Percentiles rank a stretch among this genome's conserved stretches.
Conservation (phyloP, 2,329 filamentous ascomycete species). For the Trichoderma sp. region DNA sequence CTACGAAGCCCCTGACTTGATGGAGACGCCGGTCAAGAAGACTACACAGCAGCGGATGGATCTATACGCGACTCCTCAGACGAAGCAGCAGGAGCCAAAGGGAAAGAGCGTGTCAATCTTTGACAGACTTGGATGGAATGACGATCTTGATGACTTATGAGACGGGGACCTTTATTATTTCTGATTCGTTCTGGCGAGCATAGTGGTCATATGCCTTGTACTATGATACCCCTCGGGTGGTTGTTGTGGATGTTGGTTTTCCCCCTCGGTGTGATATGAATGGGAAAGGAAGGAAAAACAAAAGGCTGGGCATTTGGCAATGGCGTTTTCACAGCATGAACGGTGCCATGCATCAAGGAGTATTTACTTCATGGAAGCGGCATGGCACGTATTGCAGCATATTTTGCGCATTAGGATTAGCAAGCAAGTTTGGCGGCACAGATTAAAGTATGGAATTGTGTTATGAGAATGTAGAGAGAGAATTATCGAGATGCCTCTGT, state of each 20-base stretch:
- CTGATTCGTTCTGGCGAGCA: constrained; percentile 21
- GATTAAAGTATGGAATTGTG: background rate
- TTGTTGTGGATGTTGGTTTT: constrained; percentile 22
- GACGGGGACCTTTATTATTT: constrained; percentile 11
- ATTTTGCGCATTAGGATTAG: constrained; percentile 10
- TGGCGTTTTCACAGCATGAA: background rate
- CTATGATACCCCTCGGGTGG: constrained; percentile 21
- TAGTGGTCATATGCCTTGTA: constrained; percentile 23
- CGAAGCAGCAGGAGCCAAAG: constrained; percentile 28
- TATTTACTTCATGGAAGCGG: background rate
- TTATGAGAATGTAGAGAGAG: background rate
- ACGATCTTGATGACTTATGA: constrained; percentile 55
- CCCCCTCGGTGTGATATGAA: background rate
- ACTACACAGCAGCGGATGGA: constrained; percentile 32
- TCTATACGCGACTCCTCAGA: constrained; percentile 30
- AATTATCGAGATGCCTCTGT: background rate
- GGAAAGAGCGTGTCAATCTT: constrained; percentile 51
- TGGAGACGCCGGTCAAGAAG: constrained; percentile 47
- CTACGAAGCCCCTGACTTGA: constrained; percentile 32
- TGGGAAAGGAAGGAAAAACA: too few relatives aligned
- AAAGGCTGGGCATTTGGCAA: background rate
- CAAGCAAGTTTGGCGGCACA: background rate
- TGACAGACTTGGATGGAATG: constrained; percentile 60
- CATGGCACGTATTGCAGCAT: background rate
- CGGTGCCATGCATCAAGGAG: background rate